Evolutionary conservation across 352 stramenopile genomes (phyloP).

Genomic region (Globisporangium camurandrum): DNA sequence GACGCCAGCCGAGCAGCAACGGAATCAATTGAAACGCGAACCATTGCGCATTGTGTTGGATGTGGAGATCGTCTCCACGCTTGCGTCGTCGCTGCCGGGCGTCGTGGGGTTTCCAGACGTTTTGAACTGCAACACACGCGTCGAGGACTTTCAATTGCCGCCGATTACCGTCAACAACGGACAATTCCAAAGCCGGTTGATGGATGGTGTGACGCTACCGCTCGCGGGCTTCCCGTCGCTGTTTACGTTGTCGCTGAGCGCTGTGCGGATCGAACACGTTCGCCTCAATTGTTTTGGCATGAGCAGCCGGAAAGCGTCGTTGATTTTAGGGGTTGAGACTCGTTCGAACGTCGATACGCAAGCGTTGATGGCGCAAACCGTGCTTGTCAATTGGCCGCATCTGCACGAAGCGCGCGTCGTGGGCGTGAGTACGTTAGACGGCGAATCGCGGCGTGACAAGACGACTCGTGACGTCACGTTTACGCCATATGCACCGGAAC

Average conservation of each 20-base stretch:
- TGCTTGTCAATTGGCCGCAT: conserved; percentile 98
- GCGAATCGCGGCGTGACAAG: conserved; percentile 35
- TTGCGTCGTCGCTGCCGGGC: conserved; percentile 56
- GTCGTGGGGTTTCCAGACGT: conserved; percentile 62
- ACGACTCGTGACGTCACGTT: conserved; percentile 14
- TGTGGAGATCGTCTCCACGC: conserved; percentile 46
- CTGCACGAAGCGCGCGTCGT: conserved; percentile 94
- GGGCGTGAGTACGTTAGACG: conserved; percentile 55
- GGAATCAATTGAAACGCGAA: conserved; percentile 80
- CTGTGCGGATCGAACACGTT: conserved; percentile 54
- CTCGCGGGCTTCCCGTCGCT: conserved; percentile 74
- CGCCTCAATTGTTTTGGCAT: conserved; percentile 95
- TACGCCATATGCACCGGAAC: conserved; percentile 29
- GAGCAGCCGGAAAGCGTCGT: conserved; percentile 61
- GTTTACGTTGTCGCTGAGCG: conserved; percentile 48
- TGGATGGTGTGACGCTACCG: conserved; percentile 64
- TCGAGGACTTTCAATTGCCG: conserved; percentile 46
- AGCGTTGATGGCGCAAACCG: conserved; percentile 47
- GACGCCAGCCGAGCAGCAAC: conserved; percentile 79
- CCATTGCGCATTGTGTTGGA: conserved; percentile 87
- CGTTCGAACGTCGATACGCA: conserved; percentile 20
- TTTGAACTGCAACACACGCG: conserved; percentile 50
- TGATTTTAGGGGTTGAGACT: conserved; percentile 56
- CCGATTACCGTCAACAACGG: conserved; percentile 32
- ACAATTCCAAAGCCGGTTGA: conserved; percentile 65